phyloP scores from a whole-genome alignment of 2,329 filamentous ascomycete genomes.

The Talaromyces piceae region DNA sequence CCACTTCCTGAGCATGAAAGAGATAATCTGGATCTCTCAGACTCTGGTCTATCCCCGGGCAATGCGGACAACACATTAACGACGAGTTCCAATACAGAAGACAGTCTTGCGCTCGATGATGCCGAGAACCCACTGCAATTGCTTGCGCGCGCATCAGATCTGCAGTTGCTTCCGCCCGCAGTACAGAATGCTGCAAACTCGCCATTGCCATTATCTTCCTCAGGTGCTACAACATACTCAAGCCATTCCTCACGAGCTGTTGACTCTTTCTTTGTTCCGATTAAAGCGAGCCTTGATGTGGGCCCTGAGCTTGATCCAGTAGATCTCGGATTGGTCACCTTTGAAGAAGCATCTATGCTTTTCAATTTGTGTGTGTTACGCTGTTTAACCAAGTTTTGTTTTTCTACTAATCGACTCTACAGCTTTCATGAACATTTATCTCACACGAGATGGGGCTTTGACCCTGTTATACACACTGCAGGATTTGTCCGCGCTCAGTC shows the following conservation, averaged over 20 bases:
- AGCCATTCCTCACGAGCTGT: constrained; percentile 25
- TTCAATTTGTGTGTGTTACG: constrained; percentile 60
- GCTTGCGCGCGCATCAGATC: constrained; percentile 64
- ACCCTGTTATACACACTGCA: constrained; percentile 58
- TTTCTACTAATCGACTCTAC: neutral
- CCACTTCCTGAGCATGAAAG: neutral
- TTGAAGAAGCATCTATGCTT: constrained; percentile 56
- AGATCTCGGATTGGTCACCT: constrained; percentile 60
- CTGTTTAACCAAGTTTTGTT: neutral
- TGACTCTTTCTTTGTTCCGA: constrained; percentile 60
- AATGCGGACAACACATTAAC: constrained; percentile 17
- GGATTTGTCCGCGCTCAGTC: constrained; percentile 61
- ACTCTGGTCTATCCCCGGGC: constrained; percentile 25
- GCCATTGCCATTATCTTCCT: constrained; percentile 30
- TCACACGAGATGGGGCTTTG: constrained; percentile 67
- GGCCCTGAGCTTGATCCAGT: constrained; percentile 61
- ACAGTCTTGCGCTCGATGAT: constrained; percentile 58
- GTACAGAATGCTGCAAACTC: constrained; percentile 16
- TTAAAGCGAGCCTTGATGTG: constrained; percentile 56
- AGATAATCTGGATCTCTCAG: neutral
- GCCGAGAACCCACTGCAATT: constrained; percentile 69
- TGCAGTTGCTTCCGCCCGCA: constrained; percentile 46
- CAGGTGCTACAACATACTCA: constrained; percentile 24
- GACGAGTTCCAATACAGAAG: constrained; percentile 31
- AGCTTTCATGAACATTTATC: constrained; percentile 64